Conservation (phyloP, 306 rosid genomes). For the Sicyos baderoa region DNA sequence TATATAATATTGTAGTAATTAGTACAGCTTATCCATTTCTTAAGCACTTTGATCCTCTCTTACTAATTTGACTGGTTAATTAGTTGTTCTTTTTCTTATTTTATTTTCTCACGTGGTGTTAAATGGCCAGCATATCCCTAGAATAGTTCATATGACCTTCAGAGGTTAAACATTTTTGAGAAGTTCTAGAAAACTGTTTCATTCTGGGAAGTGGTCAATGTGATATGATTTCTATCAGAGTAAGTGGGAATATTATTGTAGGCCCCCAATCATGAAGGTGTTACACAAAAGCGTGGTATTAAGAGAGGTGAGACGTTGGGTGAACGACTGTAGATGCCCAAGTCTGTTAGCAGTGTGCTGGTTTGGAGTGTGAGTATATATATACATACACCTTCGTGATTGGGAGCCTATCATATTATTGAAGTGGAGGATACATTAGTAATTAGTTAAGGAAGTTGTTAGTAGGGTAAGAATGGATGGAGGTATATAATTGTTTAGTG, state of each 20-base stretch:
- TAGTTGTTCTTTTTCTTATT: background rate
- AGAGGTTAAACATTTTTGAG: background rate
- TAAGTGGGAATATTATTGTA: background rate
- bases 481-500: background rate
- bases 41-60: background rate
- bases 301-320: too few relatives aligned
- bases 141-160: conserved; percentile 5
- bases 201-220: background rate
- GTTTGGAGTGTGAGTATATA: too few relatives aligned
- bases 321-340: too few relatives aligned
- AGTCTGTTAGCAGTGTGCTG: too few relatives aligned
- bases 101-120: background rate
- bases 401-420: background rate
- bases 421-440: background rate
- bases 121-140: background rate
- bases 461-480: background rate
- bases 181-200: background rate
- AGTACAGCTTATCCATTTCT: conserved; percentile 5
- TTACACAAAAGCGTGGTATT: too few relatives aligned
- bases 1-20: conserved; percentile 26
- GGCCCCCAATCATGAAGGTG: too few relatives aligned
- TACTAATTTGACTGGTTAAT: background rate
- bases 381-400: too few relatives aligned
- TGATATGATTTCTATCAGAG: background rate
- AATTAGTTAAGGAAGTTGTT: background rate